phyloP scores from a whole-genome alignment of 495 filamentous ascomycete species.

The Podospora bellae-mahoneyi region DNA sequence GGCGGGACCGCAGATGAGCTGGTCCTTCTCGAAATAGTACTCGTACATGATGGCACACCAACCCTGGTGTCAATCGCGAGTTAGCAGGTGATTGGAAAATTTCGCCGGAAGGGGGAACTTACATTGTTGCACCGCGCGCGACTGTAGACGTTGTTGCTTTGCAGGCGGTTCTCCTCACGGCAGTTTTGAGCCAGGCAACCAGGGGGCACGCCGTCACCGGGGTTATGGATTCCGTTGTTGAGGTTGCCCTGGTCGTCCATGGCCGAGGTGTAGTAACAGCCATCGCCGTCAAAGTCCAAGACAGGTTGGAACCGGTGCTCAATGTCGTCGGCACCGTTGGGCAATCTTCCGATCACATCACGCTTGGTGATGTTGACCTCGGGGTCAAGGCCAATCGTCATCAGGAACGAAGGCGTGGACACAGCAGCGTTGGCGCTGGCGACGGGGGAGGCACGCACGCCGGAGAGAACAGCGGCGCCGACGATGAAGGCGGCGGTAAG shows the following conservation, averaged over 20 bases:
- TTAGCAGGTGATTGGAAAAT: too few relatives aligned
- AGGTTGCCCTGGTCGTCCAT: conserved; percentile 32
- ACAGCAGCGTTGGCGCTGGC: not conserved
- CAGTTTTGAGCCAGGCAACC: conserved; percentile 25
- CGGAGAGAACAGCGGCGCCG: not conserved
- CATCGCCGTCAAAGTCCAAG: conserved; percentile 37
- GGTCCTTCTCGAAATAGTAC: conserved; percentile 40
- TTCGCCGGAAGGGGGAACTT: too few relatives aligned
- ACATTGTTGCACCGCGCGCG: conserved; percentile 35
- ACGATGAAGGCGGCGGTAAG: not conserved
- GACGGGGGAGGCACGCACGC: not conserved
- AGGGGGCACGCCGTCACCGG: conserved; percentile 17
- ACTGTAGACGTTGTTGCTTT: conserved; percentile 34
- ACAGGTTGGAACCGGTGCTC: conserved; percentile 33
- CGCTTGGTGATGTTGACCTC: not conserved
- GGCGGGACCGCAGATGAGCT: conserved; percentile 20
- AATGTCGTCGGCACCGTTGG: not conserved
- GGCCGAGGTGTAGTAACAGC: conserved; percentile 36
- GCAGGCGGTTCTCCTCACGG: conserved; percentile 26
- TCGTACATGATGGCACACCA: conserved; percentile 30
- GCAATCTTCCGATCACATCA: not conserved
- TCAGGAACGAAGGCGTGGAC: not conserved
- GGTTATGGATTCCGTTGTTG: conserved; percentile 12
- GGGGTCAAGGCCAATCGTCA: not conserved
- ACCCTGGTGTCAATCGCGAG: not conserved